Conservation (phyloP, 108 stramenopile genomes). For the Schizochytrium sp. region DNA sequence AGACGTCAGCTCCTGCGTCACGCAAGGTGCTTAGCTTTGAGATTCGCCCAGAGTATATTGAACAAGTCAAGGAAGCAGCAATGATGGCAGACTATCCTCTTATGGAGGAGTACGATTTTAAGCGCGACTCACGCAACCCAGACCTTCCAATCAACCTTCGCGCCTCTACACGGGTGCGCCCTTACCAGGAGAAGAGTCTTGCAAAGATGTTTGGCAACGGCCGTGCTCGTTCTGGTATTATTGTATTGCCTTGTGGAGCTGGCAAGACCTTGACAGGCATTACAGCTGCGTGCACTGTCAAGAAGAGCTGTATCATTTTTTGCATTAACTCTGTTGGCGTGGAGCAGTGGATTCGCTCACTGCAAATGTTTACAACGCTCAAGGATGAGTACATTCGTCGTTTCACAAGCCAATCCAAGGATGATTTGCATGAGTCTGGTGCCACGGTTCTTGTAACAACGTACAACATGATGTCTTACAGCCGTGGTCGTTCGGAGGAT, state of each 20-base stretch:
- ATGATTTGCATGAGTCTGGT: constrained; percentile 77
- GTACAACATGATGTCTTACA: constrained; percentile 95
- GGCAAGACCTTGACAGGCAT: constrained; percentile 98
- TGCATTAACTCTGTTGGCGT: constrained; percentile 96
- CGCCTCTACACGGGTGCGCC: constrained; percentile 91
- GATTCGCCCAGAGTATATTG: constrained; percentile 4
- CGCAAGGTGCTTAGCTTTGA: constrained; percentile 60
- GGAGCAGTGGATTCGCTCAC: constrained; percentile 96
- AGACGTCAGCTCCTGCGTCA: not conserved
- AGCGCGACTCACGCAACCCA: constrained; percentile 84
- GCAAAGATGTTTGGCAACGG: constrained; percentile 98
- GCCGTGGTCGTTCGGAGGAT: constrained; percentile 87
- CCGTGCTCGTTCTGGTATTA: constrained; percentile 96
- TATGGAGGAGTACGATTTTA: constrained; percentile 97
- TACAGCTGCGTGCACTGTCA: constrained; percentile 97
- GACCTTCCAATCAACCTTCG: constrained; percentile 92
- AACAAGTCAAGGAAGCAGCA: constrained; percentile 9
- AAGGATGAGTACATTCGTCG: constrained; percentile 87
- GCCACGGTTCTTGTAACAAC: constrained; percentile 94
- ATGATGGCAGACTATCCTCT: constrained; percentile 72
- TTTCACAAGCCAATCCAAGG: constrained; percentile 94
- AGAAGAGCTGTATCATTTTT: constrained; percentile 90
- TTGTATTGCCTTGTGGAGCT: constrained; percentile 98
- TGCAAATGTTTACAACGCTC: constrained; percentile 89
- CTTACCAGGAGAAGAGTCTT: constrained; percentile 91